Percentiles rank a stretch among this genome's conserved stretches.
Evolutionary conservation across 805 yeast genomes (phyloP).

Genomic region (Ogataea nitratoaversa): DNA sequence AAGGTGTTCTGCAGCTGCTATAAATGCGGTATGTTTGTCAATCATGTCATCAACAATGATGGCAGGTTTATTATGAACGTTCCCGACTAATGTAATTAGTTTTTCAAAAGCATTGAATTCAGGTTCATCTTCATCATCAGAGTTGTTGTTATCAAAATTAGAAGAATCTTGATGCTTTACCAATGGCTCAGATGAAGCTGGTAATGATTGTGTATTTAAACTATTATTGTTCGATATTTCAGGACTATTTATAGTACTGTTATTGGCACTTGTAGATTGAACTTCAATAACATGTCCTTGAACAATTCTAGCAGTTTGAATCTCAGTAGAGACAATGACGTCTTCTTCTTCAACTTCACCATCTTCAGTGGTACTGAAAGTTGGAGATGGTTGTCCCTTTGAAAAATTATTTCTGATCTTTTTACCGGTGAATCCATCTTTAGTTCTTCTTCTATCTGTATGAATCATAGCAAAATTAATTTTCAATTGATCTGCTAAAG

Average conservation of each 20-base stretch:
- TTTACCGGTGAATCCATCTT: constrained; percentile 49
- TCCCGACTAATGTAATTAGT: constrained; percentile 93
- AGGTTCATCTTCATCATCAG: constrained; percentile 86
- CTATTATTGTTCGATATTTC: background rate
- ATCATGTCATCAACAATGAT: constrained; percentile 95
- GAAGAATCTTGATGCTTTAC: constrained; percentile 20
- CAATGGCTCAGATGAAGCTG: background rate
- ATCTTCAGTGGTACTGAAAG: constrained; percentile 31
- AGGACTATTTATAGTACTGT: constrained; percentile 31
- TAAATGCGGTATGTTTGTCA: constrained; percentile 89
- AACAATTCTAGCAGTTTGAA: constrained; percentile 94
- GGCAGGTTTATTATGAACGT: constrained; percentile 87
- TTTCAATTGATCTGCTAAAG: constrained; percentile 93
- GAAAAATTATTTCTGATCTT: constrained; percentile 42
- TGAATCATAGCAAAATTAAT: constrained; percentile 98
- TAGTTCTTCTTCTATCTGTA: constrained; percentile 90
- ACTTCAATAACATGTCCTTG: constrained; percentile 97
- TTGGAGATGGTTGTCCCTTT: constrained; percentile 31
- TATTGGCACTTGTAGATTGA: constrained; percentile 25
- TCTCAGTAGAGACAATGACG: constrained; percentile 67
- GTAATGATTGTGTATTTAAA: background rate
- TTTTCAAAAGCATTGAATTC: constrained; percentile 63
- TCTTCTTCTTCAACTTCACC: constrained; percentile 60
- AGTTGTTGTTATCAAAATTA: constrained; percentile 67
- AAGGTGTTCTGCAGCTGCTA: constrained; percentile 98